Percentiles rank a stretch among this genome's conserved stretches.
Conservation (phyloP, 768 basidiomycete species). For the Lanmaoa pseudosensibilis region DNA sequence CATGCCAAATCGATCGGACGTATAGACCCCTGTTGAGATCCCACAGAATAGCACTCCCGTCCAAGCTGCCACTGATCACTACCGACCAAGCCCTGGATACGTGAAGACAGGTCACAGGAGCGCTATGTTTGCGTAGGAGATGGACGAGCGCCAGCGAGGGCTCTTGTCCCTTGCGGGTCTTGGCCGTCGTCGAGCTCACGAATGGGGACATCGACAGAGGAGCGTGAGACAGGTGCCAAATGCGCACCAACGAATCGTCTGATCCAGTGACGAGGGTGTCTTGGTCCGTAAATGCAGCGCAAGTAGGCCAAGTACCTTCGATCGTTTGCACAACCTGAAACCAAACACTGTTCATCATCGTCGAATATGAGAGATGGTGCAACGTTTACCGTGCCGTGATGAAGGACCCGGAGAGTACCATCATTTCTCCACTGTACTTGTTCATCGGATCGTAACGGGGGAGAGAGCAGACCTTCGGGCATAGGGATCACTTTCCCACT, state of each 20-base stretch:
- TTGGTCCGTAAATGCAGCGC: slow-evolving; percentile 76
- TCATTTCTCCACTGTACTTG: slow-evolving; percentile 66
- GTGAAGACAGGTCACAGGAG: slow-evolving; percentile 62
- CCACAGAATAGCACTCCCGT: slow-evolving; percentile 87
- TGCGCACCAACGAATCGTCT: slow-evolving; percentile 74
- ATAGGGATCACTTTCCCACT: slow-evolving; percentile 54
- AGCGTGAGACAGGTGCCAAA: slow-evolving; percentile 66
- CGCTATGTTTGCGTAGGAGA: slow-evolving; percentile 79
- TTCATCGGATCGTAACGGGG: slow-evolving; percentile 65
- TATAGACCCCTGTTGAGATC: slow-evolving; percentile 85
- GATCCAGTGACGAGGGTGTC: slow-evolving; percentile 78
- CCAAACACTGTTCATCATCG: slow-evolving; percentile 4
- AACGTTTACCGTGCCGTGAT: slow-evolving; percentile 58
- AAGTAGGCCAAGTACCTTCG: slow-evolving; percentile 70
- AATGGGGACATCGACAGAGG: slow-evolving; percentile 18
- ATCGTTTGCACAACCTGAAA: slow-evolving; percentile 70
- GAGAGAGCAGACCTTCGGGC: slow-evolving; percentile 53
- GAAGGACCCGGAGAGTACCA: slow-evolving; percentile 58
- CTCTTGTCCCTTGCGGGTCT: slow-evolving; percentile 22
- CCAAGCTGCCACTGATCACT: slow-evolving; percentile 78
- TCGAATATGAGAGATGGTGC: not conserved
- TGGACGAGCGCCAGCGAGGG: slow-evolving; percentile 52
- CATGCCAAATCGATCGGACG: slow-evolving; percentile 77
- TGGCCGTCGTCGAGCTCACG: slow-evolving; percentile 20
- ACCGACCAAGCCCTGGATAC: slow-evolving; percentile 83